Conservation (phyloP, 164 flowering plant species). For the Taxillus chinensis region DNA sequence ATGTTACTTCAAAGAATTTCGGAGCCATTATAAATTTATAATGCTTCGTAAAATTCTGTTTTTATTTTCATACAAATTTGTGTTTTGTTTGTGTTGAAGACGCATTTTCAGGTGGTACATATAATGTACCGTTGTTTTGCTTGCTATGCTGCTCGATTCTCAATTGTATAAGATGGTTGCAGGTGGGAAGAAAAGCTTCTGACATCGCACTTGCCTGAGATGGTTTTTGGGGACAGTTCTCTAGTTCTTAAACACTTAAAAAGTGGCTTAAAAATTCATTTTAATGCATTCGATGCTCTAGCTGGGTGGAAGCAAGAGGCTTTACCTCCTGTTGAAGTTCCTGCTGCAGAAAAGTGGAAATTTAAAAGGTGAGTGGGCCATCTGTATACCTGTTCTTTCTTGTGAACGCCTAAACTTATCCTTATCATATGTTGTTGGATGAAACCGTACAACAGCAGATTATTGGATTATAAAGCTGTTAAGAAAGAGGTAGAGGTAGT, state of each 20-base stretch:
- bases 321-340: slow-evolving; percentile 93
- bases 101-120: too few species aligned
- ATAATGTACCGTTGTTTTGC: neutral
- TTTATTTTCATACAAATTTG: too few species aligned
- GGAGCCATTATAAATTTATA: too few species aligned
- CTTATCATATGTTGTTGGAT: neutral
- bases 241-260: slow-evolving; percentile 50
- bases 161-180: slow-evolving; percentile 12
- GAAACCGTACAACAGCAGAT: neutral
- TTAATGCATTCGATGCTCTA: slow-evolving; percentile 88
- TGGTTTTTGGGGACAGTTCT: slow-evolving; percentile 87
- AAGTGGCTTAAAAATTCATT: slow-evolving; percentile 51
- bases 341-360: slow-evolving; percentile 95
- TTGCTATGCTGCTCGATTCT: neutral
- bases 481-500: neutral
- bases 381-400: neutral
- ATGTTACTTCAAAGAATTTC: too few species aligned
- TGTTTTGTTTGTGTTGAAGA: too few species aligned
- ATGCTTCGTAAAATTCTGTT: too few species aligned
- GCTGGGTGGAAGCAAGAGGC: slow-evolving; percentile 79
- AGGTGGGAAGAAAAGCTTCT: slow-evolving; percentile 83
- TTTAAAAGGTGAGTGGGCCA: slow-evolving; percentile 50
- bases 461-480: neutral
- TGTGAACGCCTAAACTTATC: neutral
- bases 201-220: slow-evolving; percentile 84